Evolutionary conservation across 2,329 filamentous ascomycete species (phyloP), one percentile per base, ranked within the genome.

Genomic region (Penicillium sclerotiorum): DNA sequence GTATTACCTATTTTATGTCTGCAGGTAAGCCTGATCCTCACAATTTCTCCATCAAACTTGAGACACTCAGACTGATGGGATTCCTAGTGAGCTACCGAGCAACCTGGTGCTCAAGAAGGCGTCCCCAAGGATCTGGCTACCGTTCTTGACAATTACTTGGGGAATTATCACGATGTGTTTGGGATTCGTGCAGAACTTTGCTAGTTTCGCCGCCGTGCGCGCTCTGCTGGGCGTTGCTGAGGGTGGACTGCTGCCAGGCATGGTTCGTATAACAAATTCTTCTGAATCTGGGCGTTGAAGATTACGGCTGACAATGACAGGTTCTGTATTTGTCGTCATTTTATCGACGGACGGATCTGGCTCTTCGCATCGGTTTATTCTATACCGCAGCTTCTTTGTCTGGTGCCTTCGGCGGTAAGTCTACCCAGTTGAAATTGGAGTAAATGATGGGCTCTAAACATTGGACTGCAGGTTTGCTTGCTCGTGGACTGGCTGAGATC

Each of bases 351-450:
- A 73, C 77, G 1, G 83, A 87, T 55, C 72, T 87, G 53, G 82
- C 83, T 0, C 66, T 86, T 30, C 75, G 85, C 4, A 85, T 88
- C 42, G 85, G 84, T 23, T 71, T 88, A 5, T 87, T 88, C 60
- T 88, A 87, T 63, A 86, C 83, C 1, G 83, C 84, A 1, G 83
- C 84, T 0, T 85, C 83, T 1, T 68, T 88, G 5, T 85, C 82
- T 0, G 83, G 84, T 2, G 83, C 83, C 1, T 87, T 86, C 61
- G 83, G 83, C 22, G 84, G 79, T 70, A 59, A 36, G 51, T 32
- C 30, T 13, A 4, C 1, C 13, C 15, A 39, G 25, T 13, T 23
- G 18, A 21, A 21, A 2, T 39, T 25, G 5, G 20, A 7, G 12
- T 27, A 23, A 4, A 39, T 23, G 13, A 25, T 7, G 18, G 8